Percentiles rank a stretch among this genome's conserved stretches.
Evolutionary conservation across 2,329 filamentous ascomycete genomes (phyloP).

Genomic region (Epichloe scottii): DNA sequence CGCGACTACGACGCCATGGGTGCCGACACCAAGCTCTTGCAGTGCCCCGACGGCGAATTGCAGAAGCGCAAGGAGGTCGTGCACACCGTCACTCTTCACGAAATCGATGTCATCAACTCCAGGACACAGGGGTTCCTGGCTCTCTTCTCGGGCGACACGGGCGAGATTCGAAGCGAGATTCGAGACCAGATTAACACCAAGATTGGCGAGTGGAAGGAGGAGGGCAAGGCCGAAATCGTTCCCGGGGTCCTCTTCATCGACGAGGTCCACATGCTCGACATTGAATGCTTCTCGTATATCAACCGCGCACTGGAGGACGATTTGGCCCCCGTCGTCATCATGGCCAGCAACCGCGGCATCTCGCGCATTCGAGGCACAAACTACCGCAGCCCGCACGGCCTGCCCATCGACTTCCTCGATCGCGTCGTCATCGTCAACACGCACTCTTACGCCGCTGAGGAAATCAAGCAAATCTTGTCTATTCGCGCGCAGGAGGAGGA

Average conservation of each 20-base stretch:
- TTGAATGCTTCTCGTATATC: constrained; percentile 97
- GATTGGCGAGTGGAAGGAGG: constrained; percentile 97
- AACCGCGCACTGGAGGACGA: constrained; percentile 94
- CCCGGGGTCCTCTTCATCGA: constrained; percentile 97
- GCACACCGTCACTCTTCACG: constrained; percentile 91
- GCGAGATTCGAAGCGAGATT: constrained; percentile 94
- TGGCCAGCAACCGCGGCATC: constrained; percentile 93
- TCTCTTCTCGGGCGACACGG: constrained; percentile 94
- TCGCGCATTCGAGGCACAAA: constrained; percentile 87
- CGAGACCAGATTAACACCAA: constrained; percentile 99
- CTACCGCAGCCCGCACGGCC: constrained; percentile 83
- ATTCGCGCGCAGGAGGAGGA: constrained; percentile 95
- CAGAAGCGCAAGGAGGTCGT: constrained; percentile 96
- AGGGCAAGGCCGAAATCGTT: constrained; percentile 96
- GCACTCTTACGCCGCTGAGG: constrained; percentile 66
- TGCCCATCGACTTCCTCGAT: constrained; percentile 92
- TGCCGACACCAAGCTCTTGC: constrained; percentile 93
- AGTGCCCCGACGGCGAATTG: constrained; percentile 93
- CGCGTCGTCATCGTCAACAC: constrained; percentile 95
- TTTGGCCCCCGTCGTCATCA: constrained; percentile 93
- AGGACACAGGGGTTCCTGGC: constrained; percentile 96
- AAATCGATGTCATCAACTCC: constrained; percentile 99
- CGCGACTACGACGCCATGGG: constrained; percentile 99
- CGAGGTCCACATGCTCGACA: constrained; percentile 99
- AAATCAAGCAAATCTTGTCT: constrained; percentile 83